Conservation (phyloP, 2,329 filamentous ascomycete genomes). For the Botrytis hyacinthi region DNA sequence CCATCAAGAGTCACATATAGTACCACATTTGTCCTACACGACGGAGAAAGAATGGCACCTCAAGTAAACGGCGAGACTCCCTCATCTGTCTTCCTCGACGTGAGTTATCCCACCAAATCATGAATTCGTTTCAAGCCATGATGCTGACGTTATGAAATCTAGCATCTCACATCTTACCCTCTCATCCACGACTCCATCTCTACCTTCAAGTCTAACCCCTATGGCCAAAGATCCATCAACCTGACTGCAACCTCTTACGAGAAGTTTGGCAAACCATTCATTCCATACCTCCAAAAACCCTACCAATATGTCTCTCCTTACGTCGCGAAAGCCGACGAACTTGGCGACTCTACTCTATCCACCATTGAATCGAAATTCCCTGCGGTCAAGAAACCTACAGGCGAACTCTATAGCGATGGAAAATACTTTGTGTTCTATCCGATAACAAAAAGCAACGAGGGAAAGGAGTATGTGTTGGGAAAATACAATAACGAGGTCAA, state of each 20-base stretch:
- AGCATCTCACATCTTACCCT: slow-evolving; percentile 86
- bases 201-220: slow-evolving; percentile 76
- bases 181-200: slow-evolving; percentile 75
- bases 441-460: slow-evolving; percentile 58
- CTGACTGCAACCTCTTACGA: slow-evolving; percentile 24
- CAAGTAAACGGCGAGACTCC: slow-evolving; percentile 53
- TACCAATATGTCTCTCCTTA: slow-evolving; percentile 84
- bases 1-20: not conserved
- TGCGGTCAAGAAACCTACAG: slow-evolving; percentile 71
- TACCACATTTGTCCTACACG: slow-evolving; percentile 25
- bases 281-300: slow-evolving; percentile 75
- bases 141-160: slow-evolving; percentile 18
- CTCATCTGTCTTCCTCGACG: slow-evolving; percentile 48
- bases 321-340: slow-evolving; percentile 73
- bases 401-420: slow-evolving; percentile 65
- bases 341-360: slow-evolving; percentile 70
- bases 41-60: slow-evolving; percentile 37
- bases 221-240: slow-evolving; percentile 75
- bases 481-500: slow-evolving; percentile 59
- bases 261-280: slow-evolving; percentile 68
- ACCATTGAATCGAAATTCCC: slow-evolving; percentile 71
- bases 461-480: slow-evolving; percentile 59
- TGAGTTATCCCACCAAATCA: slow-evolving; percentile 42
- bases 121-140: slow-evolving; percentile 6
- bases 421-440: slow-evolving; percentile 62